Evolutionary conservation across 345 rosid genomes (phyloP), one percentile per base, ranked within the genome.

Genomic region (Geranium rotundifolium): DNA sequence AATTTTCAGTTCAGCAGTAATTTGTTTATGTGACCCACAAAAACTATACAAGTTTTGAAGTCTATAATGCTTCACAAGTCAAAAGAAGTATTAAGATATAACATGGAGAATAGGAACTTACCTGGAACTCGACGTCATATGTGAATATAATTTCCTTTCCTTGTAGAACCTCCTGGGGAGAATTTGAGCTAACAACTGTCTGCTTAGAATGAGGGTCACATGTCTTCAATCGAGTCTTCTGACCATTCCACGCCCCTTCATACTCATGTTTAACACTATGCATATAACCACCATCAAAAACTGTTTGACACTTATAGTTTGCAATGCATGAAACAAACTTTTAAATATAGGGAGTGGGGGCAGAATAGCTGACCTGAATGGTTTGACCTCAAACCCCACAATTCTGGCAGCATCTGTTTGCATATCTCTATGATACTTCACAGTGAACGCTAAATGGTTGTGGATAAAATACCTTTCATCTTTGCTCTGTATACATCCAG

Each of bases 311-410:
- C 39, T 14, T 34, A 31, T 8, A 5, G 7, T 31, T 19, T n/a
- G n/a, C n/a, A n/a, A n/a, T 37, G 52, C 12, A 63, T 17, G 30
- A 60, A 57, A 41, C 52, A 69, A 54, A 34, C 12, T 46, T 60
- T 56, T 64, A 30, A 31, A n/a, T n/a, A n/a, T n/a, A n/a, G n/a
- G n/a, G 4, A 31, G 37, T 3, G 23, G 61, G 55, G 29, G 61
- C 52, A 18, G 65, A 68, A 64, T 30, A 41, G 59, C 70, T 54
- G 59, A 91, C 98, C 98, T 89, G 78, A 69, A 85, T 34, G 95
- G 98, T 63, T 82, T 92, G 62, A 92, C 98, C 77, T 92, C 96
- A 69, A 92, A 92, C 54, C 98, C 98, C 37, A 92, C 98, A 72
- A 92, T 92, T 72, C 98, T 87, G 27, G 96, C 88, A 68, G 84